Percentiles rank a stretch among this genome's conserved stretches.
phyloP scores from a whole-genome alignment of 768 basidiomycete species.

The Russula compacta region DNA sequence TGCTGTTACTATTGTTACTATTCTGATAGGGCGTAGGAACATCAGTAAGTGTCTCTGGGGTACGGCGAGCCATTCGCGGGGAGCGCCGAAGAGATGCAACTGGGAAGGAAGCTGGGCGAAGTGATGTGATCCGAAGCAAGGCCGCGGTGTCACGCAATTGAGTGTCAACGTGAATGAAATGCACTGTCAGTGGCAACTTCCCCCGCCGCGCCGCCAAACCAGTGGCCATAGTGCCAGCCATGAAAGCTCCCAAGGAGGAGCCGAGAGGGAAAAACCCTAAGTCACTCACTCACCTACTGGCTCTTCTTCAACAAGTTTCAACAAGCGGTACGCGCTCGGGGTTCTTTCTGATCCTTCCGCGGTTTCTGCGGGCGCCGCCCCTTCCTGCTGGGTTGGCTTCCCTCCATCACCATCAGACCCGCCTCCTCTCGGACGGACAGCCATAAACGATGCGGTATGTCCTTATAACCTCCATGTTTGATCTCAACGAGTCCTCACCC shows the following conservation, averaged over 20 bases:
- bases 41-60: not conserved
- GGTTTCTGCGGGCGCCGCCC: conserved; percentile 18
- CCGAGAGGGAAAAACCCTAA: conserved; percentile 10
- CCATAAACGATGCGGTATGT: conserved; percentile 18
- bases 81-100: conserved; percentile 1
- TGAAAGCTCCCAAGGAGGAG: conserved; percentile 1
- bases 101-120: conserved; percentile 13
- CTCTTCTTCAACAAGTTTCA: conserved; percentile 6
- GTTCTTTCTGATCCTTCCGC: conserved; percentile 19
- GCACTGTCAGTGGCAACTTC: conserved; percentile 5
- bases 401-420: conserved; percentile 18
- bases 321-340: conserved; percentile 14
- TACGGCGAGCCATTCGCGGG: not conserved
- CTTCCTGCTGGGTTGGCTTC: conserved; percentile 14
- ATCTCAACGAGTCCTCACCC: conserved; percentile 7
- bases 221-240: not conserved
- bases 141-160: conserved; percentile 14
- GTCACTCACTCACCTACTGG: not conserved
- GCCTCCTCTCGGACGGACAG: conserved; percentile 13
- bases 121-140: conserved; percentile 16
- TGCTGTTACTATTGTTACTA: not conserved
- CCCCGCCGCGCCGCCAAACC: conserved; percentile 8
- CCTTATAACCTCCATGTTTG: conserved; percentile 17
- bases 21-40: not conserved
- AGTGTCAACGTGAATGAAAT: conserved; percentile 1